Base-by-base conservation (phyloP, 495 filamentous ascomycete genomes). In the Aspergillus nidulans region DNA sequence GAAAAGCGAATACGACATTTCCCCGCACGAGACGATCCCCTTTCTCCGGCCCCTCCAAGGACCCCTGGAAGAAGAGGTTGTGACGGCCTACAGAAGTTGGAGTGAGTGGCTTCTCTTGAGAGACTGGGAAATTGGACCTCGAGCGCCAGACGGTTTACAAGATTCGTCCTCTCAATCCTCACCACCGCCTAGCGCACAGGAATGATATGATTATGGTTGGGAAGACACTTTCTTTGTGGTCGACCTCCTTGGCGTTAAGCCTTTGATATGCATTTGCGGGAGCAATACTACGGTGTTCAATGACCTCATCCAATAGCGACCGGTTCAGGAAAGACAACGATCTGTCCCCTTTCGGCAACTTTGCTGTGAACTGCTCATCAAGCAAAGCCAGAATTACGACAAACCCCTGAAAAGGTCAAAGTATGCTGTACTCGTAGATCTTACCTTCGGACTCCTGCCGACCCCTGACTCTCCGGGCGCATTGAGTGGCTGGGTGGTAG, bases 1-100 rank as follows among this genome's bases (percentile, higher is more conserved):
- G 63, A 97, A 96, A 75, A 81, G 84, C 61, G 82, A 89, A 59
- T 98, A 98, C 70, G 94, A 97, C 71, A 87, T 90, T 73, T 75
- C 80, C 2, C 80, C 85, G 12, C 77, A 88, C 26, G 89, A 97
- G 73, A 87, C 81, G 28, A 83, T 95, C 20, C 94, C 92, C 3
- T 98, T 94, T 64, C 69, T 97, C 55, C 83, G 83, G 59, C 90
- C 92, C 24, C 71, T 97, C 26, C 84, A 88, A 63, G 79, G 83
- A 39, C 84, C 88, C 2, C 75, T 83, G 26, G 84, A 91, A 60
- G 79, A 81, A 20, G 94, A 97, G 75, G 92, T 97, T 58, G 83
- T 89, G 55, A 78, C 71, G 12, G 94, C 92, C 0, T 91, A 98
- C 75, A 79, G 78, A 57, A 84, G 95, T 65, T 96, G 91, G 55